Percentiles rank a stretch among this genome's conserved stretches.
Evolutionary conservation across 169 alveolate species (phyloP).

Genomic region (Cyclospora cayetanensis): DNA sequence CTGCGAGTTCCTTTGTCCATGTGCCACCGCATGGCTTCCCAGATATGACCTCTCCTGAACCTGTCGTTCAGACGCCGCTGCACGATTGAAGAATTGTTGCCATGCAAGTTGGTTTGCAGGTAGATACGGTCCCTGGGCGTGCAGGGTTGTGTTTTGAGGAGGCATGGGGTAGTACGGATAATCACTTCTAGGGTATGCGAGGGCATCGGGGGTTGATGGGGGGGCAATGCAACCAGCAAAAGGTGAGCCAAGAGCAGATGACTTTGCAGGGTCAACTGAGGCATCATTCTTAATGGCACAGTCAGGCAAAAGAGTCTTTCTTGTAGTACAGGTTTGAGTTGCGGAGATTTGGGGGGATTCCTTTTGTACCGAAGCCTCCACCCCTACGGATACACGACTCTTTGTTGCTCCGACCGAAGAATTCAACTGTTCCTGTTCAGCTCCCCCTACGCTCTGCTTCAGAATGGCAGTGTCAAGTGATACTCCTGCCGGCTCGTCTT

Average conservation of each 20-base stretch:
- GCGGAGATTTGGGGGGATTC: neutral
- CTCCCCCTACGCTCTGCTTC: neutral
- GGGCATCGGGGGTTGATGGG: neutral
- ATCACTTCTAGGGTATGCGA: neutral
- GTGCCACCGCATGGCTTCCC: neutral
- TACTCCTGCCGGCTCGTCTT: neutral
- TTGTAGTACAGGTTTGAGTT: neutral
- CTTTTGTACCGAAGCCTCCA: neutral
- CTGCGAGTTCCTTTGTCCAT: neutral
- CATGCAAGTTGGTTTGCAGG: neutral
- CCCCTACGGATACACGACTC: neutral
- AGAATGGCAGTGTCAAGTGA: neutral
- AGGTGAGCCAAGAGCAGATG: neutral
- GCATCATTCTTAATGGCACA: neutral
- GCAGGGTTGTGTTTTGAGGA: neutral
- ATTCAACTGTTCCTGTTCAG: neutral
- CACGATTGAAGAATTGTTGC: neutral
- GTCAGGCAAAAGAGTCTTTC: neutral
- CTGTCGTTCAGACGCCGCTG: constrained; percentile 4
- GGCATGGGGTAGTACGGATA: neutral
- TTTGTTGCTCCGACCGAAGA: neutral
- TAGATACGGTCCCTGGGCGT: neutral
- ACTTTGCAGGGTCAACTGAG: neutral
- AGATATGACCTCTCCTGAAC: neutral
- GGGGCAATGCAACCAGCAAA: neutral